Base-by-base conservation (phyloP, 2,329 filamentous ascomycete species). In the Colletotrichum melonis region DNA sequence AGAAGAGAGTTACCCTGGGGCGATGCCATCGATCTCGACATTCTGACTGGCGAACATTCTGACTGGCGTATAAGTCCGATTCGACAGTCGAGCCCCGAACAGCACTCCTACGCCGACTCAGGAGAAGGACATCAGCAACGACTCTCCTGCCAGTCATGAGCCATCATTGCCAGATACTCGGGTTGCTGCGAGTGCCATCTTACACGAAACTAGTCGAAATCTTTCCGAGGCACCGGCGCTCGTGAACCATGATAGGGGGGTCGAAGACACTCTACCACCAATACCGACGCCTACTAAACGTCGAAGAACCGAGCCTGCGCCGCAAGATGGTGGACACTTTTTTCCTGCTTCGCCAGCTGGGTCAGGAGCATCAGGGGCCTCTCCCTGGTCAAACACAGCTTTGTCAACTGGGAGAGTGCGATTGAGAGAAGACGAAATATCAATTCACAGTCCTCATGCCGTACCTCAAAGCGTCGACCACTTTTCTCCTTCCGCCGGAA, bases 401-500 rank as follows among this genome's bases (percentile, higher is more conserved):
- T 24, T 70, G 22, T 42, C 67, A 7, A 70, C 42, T 4, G 62
- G 54, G 2, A 30, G 67, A 38, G 30, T 55, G 22, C 62, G 60
- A 2, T 28, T 54, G 4, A 49, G 64, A 22, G 42, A 70, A n/a
- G 67, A 70, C 4, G 62, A 70, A 3, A 5, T 7, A 0, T 63
- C 42, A 5, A 8, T 60, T 1, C 52, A 12, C 9, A 52, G 57
- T 63, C 66, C 24, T 19, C 66, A 78, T 73, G 76, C 63, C 12
- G 11, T 59, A 46, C 59, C 70, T 42, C 71, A 64, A 8, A n/a
- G 14, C 28, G 35, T 57, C 8, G 55, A 66, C 11, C 67, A 70
- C n/a, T 70, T 70, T 24, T 66, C 67, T 1, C 67, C 67, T 2
- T 66, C 67, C 11, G 62, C 67, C 30, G 67, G 24, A 5, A 59